Evolutionary conservation across 208 protist species (phyloP), one percentile per base, ranked within the genome.

Genomic region (Acanthamoeba lenticulata): DNA sequence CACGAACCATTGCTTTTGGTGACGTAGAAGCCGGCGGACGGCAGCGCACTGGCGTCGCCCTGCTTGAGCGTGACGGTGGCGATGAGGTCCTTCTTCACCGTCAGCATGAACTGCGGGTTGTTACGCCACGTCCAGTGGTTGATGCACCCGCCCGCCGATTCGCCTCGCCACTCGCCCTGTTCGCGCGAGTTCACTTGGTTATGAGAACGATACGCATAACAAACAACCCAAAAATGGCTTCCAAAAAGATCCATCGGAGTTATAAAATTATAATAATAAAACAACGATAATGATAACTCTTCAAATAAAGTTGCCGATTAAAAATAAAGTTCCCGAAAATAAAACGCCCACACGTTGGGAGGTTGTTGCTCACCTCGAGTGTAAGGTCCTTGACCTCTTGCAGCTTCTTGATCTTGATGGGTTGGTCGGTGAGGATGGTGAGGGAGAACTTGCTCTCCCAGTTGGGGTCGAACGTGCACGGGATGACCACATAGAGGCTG

Each of bases 1-100:
- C n/a, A n/a, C n/a, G n/a, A n/a, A 89, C 79, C 79, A 21, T 60
- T 89, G 47, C 79, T 89, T 44, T 89, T 89, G 79, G 79, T 62
- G 19, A 89, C 49, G 49, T 89, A 89, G 47, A 89, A 89, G 29
- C 79, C 79, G 15, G 49, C 49, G 7, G 79, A 89, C 17, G 69
- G 69, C 69, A 89, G 52, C 15, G 42, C 32, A n/a, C 60, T 34
- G 0, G 42, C n/a, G 29, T 89, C 79, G 2, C 42, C 45, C 6
- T 89, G 79, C 69, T 79, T 79, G 29, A 89, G 49, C 13, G 79
- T 89, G 49, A 89, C 36, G 17, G 79, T 89, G 44, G 79, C 79
- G 29, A 7, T 60, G 21, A 89, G 45, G n/a, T 89, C 79, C 49
- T 60, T 89, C 47, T 49, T 60, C 32, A 62, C 79, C 32, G 79